These are phyloP conservation scores for Penicillium antarcticum DNA, from an alignment of 495 filamentous ascomycete species.

Conservation along the genomic window DNA sequence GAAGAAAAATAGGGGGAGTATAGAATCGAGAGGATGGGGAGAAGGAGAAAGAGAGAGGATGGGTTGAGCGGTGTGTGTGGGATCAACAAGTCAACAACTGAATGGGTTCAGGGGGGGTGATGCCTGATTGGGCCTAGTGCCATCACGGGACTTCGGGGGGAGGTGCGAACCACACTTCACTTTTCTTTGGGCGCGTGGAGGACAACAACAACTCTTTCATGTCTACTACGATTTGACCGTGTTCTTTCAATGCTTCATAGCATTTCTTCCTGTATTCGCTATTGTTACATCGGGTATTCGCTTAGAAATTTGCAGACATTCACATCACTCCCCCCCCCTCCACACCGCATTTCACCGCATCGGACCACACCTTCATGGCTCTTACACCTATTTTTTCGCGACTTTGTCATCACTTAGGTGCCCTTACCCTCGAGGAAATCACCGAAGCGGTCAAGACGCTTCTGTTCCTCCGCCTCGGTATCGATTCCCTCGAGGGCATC, in stretches of 20 bases:
- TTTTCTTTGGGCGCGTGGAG: conserved; percentile 1
- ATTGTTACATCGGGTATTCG: too few relatives aligned
- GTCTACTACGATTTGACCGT: too few relatives aligned
- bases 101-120: conserved; percentile 25
- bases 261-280: too few relatives aligned
- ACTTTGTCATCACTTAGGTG: conserved; percentile 24
- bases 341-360: too few relatives aligned
- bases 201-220: not conserved
- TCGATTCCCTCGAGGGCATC: conserved; percentile 40
- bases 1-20: conserved; percentile 19
- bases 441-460: conserved; percentile 53
- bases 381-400: not conserved
- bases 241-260: too few relatives aligned
- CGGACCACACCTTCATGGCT: not conserved
- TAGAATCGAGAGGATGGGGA: conserved; percentile 21
- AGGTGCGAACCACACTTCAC: conserved; percentile 32
- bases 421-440: conserved; percentile 49
- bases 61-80: conserved; percentile 36
- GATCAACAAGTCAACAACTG: conserved; percentile 35
- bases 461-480: conserved; percentile 43
- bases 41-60: conserved; percentile 23
- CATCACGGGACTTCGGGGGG: conserved; percentile 24
- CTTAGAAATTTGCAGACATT: too few relatives aligned
- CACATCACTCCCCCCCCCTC: too few relatives aligned
- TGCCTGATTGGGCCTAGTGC: conserved; percentile 24